phyloP scores from a whole-genome alignment of 192 early-diverging fungal species.

The Rhizophagus clarus region DNA sequence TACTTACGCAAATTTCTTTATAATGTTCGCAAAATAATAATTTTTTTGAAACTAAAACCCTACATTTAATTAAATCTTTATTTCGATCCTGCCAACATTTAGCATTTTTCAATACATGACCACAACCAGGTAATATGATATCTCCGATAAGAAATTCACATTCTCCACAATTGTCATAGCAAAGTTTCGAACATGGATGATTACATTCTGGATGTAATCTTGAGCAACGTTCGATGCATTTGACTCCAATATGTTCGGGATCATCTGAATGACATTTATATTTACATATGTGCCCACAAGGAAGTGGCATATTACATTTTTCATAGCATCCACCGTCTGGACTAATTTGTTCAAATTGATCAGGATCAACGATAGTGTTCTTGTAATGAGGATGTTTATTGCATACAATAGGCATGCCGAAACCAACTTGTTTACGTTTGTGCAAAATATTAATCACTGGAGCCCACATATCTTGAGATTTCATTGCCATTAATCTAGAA shows the following conservation, averaged over 20 bases:
- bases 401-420: slow-evolving; percentile 51
- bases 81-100: neutral
- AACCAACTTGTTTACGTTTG: slow-evolving; percentile 37
- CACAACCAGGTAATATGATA: neutral
- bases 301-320: slow-evolving; percentile 42
- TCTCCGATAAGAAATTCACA: neutral
- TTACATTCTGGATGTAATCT: slow-evolving; percentile 33
- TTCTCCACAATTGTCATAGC: slow-evolving; percentile 31
- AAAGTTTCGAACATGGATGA: neutral
- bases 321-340: slow-evolving; percentile 58
- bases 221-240: neutral
- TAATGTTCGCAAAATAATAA: slow-evolving; percentile 48
- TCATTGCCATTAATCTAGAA: slow-evolving; percentile 36
- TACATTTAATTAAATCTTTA: slow-evolving; percentile 29
- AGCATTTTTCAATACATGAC: neutral
- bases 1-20: slow-evolving; percentile 2
- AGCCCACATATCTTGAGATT: slow-evolving; percentile 41
- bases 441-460: slow-evolving; percentile 42
- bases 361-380: slow-evolving; percentile 33
- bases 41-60: slow-evolving; percentile 22
- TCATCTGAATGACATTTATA: slow-evolving; percentile 32
- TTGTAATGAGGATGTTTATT: slow-evolving; percentile 45
- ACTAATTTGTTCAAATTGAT: slow-evolving; percentile 37
- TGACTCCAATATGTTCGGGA: slow-evolving; percentile 41
- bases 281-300: slow-evolving; percentile 59